phyloP scores from a whole-genome alignment of 768 basidiomycete genomes.

The Boletellus emodensis region DNA sequence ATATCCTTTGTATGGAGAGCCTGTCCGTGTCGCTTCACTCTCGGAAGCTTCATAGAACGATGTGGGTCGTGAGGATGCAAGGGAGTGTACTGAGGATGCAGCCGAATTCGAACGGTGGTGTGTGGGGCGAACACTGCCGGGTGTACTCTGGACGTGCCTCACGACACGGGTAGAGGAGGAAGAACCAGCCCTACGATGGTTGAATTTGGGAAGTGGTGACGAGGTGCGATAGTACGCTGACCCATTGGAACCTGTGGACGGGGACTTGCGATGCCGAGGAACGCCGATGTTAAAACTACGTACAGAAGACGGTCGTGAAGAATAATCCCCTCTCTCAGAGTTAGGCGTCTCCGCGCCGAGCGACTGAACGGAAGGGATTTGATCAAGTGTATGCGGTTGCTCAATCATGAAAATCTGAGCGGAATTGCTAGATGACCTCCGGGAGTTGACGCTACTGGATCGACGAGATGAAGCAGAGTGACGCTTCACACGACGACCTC shows the following conservation, averaged over 20 bases:
- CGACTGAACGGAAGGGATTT: conserved; percentile 63
- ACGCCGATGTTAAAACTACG: conserved; percentile 59
- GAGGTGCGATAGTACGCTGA: conserved; percentile 61
- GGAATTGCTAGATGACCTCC: conserved; percentile 59
- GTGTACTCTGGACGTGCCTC: conserved; percentile 50
- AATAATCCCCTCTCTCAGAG: conserved; percentile 74
- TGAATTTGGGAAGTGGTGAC: conserved; percentile 71
- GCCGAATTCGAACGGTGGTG: conserved; percentile 76
- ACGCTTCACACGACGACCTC: conserved; percentile 57
- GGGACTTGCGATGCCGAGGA: conserved; percentile 65
- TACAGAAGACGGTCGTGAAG: conserved; percentile 82
- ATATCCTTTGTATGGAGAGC: conserved; percentile 58
- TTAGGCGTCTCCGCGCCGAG: conserved; percentile 83
- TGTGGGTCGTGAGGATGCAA: conserved; percentile 69
- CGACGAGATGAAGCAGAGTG: conserved; percentile 77
- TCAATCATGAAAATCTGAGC: conserved; percentile 48
- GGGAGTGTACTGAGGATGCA: conserved; percentile 74
- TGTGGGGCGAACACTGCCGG: conserved; percentile 34
- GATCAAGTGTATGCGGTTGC: conserved; percentile 44
- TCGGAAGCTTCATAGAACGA: conserved; percentile 78
- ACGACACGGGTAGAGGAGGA: conserved; percentile 82
- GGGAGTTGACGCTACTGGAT: conserved; percentile 88
- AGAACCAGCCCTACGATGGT: conserved; percentile 76
- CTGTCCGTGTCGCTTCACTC: conserved; percentile 55
- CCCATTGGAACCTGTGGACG: conserved; percentile 73